phyloP scores from a whole-genome alignment of 2,329 filamentous ascomycete genomes.

The Ascomycota sp. region DNA sequence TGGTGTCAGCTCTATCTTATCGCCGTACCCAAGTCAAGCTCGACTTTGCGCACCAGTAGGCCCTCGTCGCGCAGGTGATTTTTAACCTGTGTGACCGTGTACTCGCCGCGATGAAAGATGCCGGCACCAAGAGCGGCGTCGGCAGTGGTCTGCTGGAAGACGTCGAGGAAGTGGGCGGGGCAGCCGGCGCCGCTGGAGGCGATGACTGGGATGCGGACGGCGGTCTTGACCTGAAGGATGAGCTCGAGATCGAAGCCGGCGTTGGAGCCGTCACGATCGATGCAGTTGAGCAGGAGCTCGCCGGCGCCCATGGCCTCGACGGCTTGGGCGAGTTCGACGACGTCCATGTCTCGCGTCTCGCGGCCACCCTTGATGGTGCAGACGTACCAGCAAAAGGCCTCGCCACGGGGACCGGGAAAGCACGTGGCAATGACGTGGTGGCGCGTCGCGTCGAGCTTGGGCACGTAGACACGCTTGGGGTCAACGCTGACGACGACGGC shows the following conservation, averaged over 20 bases:
- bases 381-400: conserved; percentile 84
- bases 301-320: conserved; percentile 93
- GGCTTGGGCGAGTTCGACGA: conserved; percentile 67
- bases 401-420: conserved; percentile 51
- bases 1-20: background rate
- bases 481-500: conserved; percentile 93
- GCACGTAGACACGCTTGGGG: conserved; percentile 77
- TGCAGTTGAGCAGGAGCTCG: conserved; percentile 91
- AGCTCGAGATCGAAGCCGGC: conserved; percentile 88
- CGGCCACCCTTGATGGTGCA: conserved; percentile 93
- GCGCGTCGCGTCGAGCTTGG: conserved; percentile 47
- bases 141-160: conserved; percentile 67
- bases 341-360: conserved; percentile 85
- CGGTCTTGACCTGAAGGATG: conserved; percentile 69
- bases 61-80: conserved; percentile 53
- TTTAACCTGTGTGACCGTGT: conserved; percentile 87
- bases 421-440: conserved; percentile 53
- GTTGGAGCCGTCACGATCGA: conserved; percentile 90
- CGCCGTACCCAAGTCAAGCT: conserved; percentile 24
- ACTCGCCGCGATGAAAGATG: conserved; percentile 94
- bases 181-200: conserved; percentile 82
- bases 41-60: conserved; percentile 60
- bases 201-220: conserved; percentile 82
- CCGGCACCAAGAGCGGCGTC: conserved; percentile 90
- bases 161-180: conserved; percentile 74